A percentile compares a stretch with the other conserved stretches of the same genome.
phyloP scores from a whole-genome alignment of 73 alveolate genomes.

The Paraurostyla sp. region DNA sequence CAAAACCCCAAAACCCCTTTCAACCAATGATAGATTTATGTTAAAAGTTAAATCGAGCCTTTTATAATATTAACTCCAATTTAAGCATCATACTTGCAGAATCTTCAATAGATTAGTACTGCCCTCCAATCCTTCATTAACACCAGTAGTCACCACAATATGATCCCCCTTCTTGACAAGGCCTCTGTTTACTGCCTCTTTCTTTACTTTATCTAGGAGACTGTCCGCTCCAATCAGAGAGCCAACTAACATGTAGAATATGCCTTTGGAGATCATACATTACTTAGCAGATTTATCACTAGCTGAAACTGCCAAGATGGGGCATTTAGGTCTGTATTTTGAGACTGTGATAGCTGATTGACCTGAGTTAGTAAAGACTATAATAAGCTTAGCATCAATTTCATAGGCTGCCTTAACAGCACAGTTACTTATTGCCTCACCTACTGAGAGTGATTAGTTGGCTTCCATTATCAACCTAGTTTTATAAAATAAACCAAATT shows the following conservation, averaged over 20 bases:
- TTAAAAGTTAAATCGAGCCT: too few relatives aligned
- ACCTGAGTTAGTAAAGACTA: conserved; percentile 65
- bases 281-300: conserved; percentile 44
- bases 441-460: conserved; percentile 23
- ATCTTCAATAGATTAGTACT: conserved; percentile 50
- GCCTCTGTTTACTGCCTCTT: conserved; percentile 39
- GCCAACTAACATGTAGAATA: conserved; percentile 59
- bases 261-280: conserved; percentile 59
- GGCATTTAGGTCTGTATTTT: conserved; percentile 66
- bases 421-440: conserved; percentile 76
- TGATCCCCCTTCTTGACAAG: conserved; percentile 43
- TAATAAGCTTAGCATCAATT: conserved; percentile 54
- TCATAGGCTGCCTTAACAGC: conserved; percentile 83
- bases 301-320: conserved; percentile 68
- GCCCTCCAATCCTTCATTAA: conserved; percentile 61
- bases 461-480: conserved; percentile 2
- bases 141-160: conserved; percentile 57
- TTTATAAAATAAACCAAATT: neutral
- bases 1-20: too few relatives aligned
- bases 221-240: conserved; percentile 64
- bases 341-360: conserved; percentile 49
- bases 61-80: too few relatives aligned
- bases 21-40: neutral
- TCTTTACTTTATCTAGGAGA: conserved; percentile 32
- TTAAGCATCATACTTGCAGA: conserved; percentile 8